A percentile compares a stretch with the other conserved stretches of the same genome.
phyloP scores from a whole-genome alignment of 257 asterid species.

The Solanum clarkiae region DNA sequence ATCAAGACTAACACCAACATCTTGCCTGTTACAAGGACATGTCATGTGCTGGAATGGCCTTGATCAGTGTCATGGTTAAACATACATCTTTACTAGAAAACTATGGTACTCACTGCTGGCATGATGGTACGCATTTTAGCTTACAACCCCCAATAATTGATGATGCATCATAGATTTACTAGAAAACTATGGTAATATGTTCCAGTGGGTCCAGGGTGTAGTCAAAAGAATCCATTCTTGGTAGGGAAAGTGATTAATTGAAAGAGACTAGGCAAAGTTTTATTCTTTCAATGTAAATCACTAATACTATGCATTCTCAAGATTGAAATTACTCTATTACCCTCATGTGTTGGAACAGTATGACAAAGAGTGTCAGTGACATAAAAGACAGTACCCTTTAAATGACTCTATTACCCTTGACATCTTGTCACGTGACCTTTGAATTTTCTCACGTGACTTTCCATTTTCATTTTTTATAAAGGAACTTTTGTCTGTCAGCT shows the following conservation, averaged over 20 bases:
- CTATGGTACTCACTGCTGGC: rapidly evolving
- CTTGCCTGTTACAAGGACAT: not conserved
- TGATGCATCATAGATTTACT: not conserved
- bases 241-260: not conserved
- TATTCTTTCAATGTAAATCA: not conserved
- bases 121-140: not conserved
- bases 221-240: not conserved
- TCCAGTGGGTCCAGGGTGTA: not conserved
- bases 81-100: no score
- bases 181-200: not conserved
- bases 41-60: not conserved
- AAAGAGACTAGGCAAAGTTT: not conserved
- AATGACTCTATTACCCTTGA: not conserved
- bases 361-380: not conserved
- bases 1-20: not conserved
- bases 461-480: not conserved
- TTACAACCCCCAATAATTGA: not conserved
- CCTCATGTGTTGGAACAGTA: not conserved
- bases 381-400: not conserved
- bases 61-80: not conserved
- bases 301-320: not conserved
- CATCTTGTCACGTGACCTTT: not conserved
- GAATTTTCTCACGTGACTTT: not conserved
- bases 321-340: not conserved
- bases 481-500: not conserved